phyloP scores from a whole-genome alignment of 2,329 filamentous ascomycete genomes.

The Claviceps purpurea region DNA sequence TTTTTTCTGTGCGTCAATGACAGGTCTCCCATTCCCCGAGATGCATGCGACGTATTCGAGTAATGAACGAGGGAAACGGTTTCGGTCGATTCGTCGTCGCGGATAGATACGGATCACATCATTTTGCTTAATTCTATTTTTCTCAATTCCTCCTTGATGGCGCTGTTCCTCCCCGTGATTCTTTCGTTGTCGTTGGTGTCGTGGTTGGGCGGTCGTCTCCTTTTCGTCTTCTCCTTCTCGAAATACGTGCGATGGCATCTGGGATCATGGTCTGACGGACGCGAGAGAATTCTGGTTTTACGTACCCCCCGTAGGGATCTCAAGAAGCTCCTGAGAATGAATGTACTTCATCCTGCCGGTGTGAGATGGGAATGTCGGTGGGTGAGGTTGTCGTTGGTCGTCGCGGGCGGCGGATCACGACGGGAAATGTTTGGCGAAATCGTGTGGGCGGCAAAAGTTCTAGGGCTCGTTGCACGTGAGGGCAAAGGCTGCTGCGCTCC shows the following conservation, averaged over 20 bases:
- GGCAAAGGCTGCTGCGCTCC: constrained; percentile 11
- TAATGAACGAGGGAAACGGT: background rate
- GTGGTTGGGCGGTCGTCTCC: background rate
- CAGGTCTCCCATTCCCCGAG: background rate
- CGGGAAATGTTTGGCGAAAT: constrained; percentile 24
- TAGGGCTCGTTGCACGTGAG: constrained; percentile 30
- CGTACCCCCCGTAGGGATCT: constrained; percentile 94
- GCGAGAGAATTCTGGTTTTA: constrained; percentile 16
- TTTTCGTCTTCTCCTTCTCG: background rate
- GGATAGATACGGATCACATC: background rate
- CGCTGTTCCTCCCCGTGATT: background rate
- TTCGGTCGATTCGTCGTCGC: background rate
- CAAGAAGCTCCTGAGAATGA: constrained; percentile 91
- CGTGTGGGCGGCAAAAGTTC: constrained; percentile 32
- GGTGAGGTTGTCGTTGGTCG: constrained; percentile 27
- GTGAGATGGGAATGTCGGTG: constrained; percentile 29
- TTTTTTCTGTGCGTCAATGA: background rate
- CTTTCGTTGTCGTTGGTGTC: background rate
- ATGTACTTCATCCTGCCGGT: constrained; percentile 97
- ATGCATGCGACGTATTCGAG: background rate
- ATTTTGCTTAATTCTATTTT: background rate
- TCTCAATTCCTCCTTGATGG: background rate
- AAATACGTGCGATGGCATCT: background rate
- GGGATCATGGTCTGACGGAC: background rate
- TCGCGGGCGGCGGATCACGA: constrained; percentile 21